phyloP scores from a whole-genome alignment of 345 rosid genomes.

The Alliaria petiolata region DNA sequence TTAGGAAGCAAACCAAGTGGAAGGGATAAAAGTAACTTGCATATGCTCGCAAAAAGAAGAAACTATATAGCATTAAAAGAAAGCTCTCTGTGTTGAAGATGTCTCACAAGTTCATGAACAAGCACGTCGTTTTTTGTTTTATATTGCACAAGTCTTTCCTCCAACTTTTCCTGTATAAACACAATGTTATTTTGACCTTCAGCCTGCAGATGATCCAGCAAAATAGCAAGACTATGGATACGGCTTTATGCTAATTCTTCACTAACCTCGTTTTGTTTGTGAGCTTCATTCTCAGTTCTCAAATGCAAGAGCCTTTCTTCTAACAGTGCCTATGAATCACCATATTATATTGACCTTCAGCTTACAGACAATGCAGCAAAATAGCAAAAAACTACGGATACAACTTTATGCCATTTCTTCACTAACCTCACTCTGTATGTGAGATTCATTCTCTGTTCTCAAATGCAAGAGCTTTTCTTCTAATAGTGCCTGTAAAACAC shows the following conservation, averaged over 20 bases:
- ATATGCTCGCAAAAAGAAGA: conserved; percentile 6
- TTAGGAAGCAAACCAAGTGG: background rate
- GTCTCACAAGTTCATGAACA: conserved; percentile 32
- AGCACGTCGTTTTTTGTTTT: conserved; percentile 27
- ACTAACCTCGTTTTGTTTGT: conserved; percentile 37
- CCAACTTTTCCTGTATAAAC: conserved; percentile 23
- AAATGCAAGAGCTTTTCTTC: conserved; percentile 23
- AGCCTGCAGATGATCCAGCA: background rate
- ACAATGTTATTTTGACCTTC: conserved; percentile 4
- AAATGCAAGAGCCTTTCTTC: conserved; percentile 41
- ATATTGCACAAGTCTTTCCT: conserved; percentile 25
- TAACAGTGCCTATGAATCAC: conserved; percentile 34
- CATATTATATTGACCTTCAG: background rate
- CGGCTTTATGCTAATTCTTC: background rate
- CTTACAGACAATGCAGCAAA: conserved; percentile 2
- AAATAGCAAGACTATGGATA: background rate
- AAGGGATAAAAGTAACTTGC: background rate
- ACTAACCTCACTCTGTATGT: conserved; percentile 21
- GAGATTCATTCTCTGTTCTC: conserved; percentile 28
- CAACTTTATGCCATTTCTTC: background rate
- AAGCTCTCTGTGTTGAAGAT: background rate
- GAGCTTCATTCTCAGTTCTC: conserved; percentile 29
- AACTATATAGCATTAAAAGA: background rate
- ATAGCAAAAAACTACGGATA: background rate
- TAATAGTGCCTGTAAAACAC: conserved; percentile 9